phyloP scores from a whole-genome alignment of 768 basidiomycete species.

The Psilocybe sp. region DNA sequence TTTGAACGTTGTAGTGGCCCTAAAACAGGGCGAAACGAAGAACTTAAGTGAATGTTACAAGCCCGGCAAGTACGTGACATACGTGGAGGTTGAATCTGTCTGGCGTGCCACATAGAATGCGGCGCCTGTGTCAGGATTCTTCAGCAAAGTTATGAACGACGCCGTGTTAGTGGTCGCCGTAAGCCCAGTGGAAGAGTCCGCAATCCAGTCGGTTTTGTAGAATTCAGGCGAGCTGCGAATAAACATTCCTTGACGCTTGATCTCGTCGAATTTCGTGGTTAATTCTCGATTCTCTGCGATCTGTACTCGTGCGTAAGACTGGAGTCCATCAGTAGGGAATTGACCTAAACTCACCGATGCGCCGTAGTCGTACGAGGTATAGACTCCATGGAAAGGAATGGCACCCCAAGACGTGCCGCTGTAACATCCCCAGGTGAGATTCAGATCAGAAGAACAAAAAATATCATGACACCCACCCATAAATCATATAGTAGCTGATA shows the following conservation, averaged over 20 bases:
- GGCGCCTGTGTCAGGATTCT: constrained; percentile 64
- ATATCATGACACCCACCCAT: constrained; percentile 44
- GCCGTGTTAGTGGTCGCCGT: constrained; percentile 36
- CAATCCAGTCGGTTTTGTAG: constrained; percentile 75
- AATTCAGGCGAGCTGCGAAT: constrained; percentile 77
- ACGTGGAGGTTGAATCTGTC: constrained; percentile 64
- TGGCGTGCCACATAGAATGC: constrained; percentile 75
- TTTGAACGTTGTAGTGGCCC: constrained; percentile 52
- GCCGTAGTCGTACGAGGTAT: constrained; percentile 84
- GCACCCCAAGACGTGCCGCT: constrained; percentile 88
- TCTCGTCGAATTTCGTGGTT: constrained; percentile 67
- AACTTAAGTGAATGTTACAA: not conserved
- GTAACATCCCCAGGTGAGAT: not conserved
- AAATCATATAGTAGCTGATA: constrained; percentile 85
- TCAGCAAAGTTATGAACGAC: constrained; percentile 59
- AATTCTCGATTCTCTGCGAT: constrained; percentile 68
- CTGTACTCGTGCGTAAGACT: constrained; percentile 16
- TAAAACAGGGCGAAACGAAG: constrained; percentile 16
- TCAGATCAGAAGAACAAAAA: not conserved
- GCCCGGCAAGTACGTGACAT: constrained; percentile 1
- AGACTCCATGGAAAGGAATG: constrained; percentile 75
- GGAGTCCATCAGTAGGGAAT: not conserved
- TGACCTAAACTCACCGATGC: constrained; percentile 37
- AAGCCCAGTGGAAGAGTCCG: constrained; percentile 53
- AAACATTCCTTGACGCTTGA: constrained; percentile 78